Conservation (phyloP, 192 early-diverging fungal genomes). For the Coemansia sp. region DNA sequence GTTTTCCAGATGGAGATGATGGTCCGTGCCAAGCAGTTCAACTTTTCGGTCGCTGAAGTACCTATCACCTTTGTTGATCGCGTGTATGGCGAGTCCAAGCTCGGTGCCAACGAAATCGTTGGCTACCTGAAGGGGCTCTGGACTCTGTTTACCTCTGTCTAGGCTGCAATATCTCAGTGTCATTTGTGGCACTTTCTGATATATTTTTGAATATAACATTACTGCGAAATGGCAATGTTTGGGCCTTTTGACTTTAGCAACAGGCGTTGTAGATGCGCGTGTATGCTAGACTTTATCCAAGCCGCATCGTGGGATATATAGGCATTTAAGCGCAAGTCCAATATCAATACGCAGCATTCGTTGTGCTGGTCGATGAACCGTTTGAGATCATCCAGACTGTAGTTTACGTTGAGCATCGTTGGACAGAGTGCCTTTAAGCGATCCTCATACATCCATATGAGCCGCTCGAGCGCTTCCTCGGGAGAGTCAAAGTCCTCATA, state of each 20-base stretch:
- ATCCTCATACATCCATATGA: constrained; percentile 40
- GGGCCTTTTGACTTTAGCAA: not conserved
- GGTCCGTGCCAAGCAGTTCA: constrained; percentile 92
- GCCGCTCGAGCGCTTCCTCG: constrained; percentile 32
- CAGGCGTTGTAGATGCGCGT: constrained; percentile 11
- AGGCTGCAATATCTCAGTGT: constrained; percentile 17
- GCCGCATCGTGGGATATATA: constrained; percentile 16
- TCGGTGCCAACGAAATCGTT: constrained; percentile 94
- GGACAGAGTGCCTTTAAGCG: constrained; percentile 41
- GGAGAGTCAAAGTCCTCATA: constrained; percentile 31
- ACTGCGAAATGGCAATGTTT: not conserved
- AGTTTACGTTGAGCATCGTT: constrained; percentile 29
- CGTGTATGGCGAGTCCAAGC: constrained; percentile 95
- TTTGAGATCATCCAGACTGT: constrained; percentile 45
- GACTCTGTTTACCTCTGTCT: constrained; percentile 75
- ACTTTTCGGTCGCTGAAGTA: constrained; percentile 85
- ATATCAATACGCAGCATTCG: constrained; percentile 29
- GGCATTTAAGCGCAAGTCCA: constrained; percentile 8
- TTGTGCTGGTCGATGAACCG: constrained; percentile 42
- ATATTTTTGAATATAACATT: not conserved
- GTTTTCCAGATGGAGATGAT: constrained; percentile 99
- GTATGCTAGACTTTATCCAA: constrained; percentile 29
- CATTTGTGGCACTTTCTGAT: not conserved
- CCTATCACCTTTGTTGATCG: constrained; percentile 99
- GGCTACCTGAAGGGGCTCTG: constrained; percentile 91